A percentile compares a stretch with the other conserved stretches of the same genome.
These are phyloP conservation scores for Taphrina deformans DNA, from an alignment of 1,139 yeast species.

Conservation along the genomic window DNA sequence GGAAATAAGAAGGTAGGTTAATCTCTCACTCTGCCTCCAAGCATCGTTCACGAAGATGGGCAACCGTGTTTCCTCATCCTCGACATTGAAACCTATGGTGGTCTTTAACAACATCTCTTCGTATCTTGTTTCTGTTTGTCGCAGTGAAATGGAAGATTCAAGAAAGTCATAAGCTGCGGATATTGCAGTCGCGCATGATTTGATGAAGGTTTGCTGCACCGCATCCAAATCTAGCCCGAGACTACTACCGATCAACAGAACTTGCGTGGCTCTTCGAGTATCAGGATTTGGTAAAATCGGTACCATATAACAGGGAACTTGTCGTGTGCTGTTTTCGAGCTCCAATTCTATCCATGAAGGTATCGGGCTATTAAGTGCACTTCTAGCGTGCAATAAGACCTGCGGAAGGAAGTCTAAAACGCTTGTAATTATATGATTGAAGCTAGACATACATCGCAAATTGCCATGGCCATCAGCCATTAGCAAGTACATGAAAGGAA, in stretches of 20 bases:
- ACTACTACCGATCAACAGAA: neutral
- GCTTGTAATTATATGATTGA: neutral
- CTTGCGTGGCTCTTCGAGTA: neutral
- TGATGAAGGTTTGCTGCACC: neutral
- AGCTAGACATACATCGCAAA: neutral
- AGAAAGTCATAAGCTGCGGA: neutral
- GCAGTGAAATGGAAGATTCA: neutral
- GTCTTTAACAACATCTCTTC: slow-evolving; percentile 1
- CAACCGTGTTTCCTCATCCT: slow-evolving; percentile 1
- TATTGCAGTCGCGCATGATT: neutral
- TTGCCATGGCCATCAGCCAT: neutral
- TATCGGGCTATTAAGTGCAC: neutral
- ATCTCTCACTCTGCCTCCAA: slow-evolving; percentile 5
- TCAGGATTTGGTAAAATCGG: neutral
- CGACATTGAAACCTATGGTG: slow-evolving; percentile 8
- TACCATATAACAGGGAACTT: neutral
- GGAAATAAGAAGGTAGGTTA: neutral
- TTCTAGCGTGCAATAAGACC: neutral
- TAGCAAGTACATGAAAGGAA: neutral
- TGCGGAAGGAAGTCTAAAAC: neutral
- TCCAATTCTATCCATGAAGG: neutral
- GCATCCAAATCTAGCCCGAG: neutral
- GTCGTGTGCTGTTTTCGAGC: neutral
- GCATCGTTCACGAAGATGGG: slow-evolving; percentile 16
- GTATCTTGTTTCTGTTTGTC: slow-evolving; percentile 1